phyloP scores from a whole-genome alignment of 73 alveolate genomes.

The Paramecium octaurelia region DNA sequence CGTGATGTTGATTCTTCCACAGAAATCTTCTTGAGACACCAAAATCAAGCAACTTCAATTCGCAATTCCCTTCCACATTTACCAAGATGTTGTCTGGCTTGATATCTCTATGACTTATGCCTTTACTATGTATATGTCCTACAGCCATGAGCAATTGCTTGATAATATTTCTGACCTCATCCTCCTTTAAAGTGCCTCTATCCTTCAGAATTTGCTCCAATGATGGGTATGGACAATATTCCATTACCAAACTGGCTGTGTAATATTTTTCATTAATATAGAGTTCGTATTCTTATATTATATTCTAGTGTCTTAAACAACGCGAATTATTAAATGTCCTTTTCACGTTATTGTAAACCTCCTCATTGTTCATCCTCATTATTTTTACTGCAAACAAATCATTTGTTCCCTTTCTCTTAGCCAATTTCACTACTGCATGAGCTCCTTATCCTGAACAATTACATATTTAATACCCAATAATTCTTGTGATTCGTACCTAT shows the following conservation, averaged over 20 bases:
- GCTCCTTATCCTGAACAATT: conserved; percentile 45
- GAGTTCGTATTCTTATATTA: conserved; percentile 29
- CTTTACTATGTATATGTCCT: conserved; percentile 36
- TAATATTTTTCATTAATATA: conserved; percentile 47
- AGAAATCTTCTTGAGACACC: conserved; percentile 31
- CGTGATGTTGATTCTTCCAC: background rate
- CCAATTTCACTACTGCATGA: conserved; percentile 49
- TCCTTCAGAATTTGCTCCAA: background rate
- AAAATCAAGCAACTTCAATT: background rate
- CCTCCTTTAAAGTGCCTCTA: background rate
- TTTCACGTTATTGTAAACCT: conserved; percentile 10
- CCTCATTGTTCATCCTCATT: conserved; percentile 45
- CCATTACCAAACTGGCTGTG: conserved; percentile 54
- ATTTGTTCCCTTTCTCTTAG: conserved; percentile 37
- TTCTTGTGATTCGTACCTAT: background rate
- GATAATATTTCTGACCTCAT: background rate
- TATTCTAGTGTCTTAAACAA: conserved; percentile 34
- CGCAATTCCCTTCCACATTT: background rate
- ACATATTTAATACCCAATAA: background rate
- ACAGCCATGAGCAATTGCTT: conserved; percentile 38
- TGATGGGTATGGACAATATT: conserved; percentile 61
- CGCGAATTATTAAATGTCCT: conserved; percentile 50
- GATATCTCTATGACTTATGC: conserved; percentile 58
- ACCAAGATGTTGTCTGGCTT: conserved; percentile 60
- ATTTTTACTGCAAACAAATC: conserved; percentile 56